phyloP scores from a whole-genome alignment of 208 protist species.

The Leishmania arabica region DNA sequence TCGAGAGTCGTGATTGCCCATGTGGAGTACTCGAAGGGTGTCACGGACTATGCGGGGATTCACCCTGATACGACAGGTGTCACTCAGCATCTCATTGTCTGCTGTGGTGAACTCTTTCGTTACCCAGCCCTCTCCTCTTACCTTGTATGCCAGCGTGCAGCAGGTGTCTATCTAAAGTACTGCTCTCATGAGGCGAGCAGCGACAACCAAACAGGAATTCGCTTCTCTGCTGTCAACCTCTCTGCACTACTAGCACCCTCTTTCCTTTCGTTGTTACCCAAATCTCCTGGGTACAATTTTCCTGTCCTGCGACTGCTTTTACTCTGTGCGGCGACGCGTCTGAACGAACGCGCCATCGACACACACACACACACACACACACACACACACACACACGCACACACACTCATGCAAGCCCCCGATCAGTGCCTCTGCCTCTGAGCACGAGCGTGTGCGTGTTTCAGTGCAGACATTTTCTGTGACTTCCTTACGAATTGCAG shows the following conservation, averaged over 20 bases:
- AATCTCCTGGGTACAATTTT: neutral
- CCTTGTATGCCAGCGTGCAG: neutral
- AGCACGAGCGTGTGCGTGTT: neutral
- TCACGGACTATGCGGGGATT: neutral
- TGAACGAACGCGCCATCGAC: neutral
- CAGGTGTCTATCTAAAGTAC: too few relatives aligned
- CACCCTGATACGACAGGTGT: neutral
- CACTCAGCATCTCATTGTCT: neutral
- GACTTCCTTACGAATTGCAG: neutral
- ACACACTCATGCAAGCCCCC: neutral
- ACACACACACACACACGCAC: neutral
- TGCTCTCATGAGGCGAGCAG: neutral
- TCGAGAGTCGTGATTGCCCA: neutral
- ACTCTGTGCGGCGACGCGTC: too few relatives aligned
- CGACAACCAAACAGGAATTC: neutral
- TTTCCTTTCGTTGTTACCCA: neutral
- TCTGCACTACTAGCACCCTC: neutral
- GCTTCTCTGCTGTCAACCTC: neutral
- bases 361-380: neutral
- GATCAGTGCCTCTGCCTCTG: neutral
- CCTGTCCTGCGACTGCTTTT: neutral
- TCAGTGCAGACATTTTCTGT: neutral
- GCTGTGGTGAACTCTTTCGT: neutral
- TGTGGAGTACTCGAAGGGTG: neutral
- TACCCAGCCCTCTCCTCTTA: neutral